phyloP scores from a whole-genome alignment of 2,329 filamentous ascomycete species.

The Microsporum canis region DNA sequence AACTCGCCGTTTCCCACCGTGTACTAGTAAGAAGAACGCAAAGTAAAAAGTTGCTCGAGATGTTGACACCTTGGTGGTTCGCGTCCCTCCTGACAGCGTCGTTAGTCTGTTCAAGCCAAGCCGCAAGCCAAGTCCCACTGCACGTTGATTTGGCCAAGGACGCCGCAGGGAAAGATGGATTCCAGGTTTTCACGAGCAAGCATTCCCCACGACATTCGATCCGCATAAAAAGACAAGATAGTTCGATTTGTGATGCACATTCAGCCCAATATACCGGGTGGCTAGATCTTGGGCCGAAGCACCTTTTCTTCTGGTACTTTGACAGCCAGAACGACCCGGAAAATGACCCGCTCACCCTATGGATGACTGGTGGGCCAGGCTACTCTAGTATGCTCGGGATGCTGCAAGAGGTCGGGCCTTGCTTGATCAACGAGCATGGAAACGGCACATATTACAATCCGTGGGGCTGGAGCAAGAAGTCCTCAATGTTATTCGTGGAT shows the following conservation, averaged over 20 bases:
- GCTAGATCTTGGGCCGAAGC: constrained; percentile 24
- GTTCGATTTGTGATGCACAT: constrained; percentile 13
- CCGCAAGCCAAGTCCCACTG: neutral
- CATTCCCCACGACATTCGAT: constrained; percentile 12
- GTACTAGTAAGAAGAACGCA: neutral
- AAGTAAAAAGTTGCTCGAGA: neutral
- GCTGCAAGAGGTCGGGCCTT: constrained; percentile 29
- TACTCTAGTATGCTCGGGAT: constrained; percentile 28
- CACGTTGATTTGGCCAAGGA: neutral
- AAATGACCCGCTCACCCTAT: constrained; percentile 29
- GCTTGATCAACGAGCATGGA: constrained; percentile 13
- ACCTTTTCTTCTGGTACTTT: constrained; percentile 40
- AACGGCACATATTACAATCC: constrained; percentile 18
- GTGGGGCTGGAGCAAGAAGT: constrained; percentile 16
- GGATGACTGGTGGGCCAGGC: constrained; percentile 34
- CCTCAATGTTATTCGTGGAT: constrained; percentile 23
- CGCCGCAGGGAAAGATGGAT: neutral
- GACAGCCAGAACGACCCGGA: constrained; percentile 30
- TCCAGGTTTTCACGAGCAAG: constrained; percentile 2
- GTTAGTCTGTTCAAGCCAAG: neutral
- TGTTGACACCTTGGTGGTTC: neutral
- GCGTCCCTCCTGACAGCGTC: neutral
- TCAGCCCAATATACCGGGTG: constrained; percentile 15
- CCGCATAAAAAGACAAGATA: constrained; percentile 15
- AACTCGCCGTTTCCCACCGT: neutral